Evolutionary conservation across 768 basidiomycete species (phyloP), one percentile per base, ranked within the genome.

Genomic region (Clavaria fumosa): DNA sequence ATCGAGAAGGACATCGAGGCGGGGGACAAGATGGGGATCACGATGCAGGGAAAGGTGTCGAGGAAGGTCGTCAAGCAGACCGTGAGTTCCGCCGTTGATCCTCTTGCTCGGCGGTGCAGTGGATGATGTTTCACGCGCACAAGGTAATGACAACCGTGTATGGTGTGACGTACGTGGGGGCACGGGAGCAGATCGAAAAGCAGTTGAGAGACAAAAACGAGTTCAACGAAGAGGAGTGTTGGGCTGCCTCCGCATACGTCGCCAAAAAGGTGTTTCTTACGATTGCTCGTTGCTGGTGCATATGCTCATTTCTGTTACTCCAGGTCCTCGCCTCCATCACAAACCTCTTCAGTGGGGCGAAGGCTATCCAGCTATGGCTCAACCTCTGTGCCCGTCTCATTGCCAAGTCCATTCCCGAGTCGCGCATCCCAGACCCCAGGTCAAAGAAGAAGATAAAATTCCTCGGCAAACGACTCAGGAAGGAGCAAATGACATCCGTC

Each of bases 131-230:
- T 23, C 34, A 12, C 4, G 32, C 4, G 4, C 7, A 17, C 2
- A 44, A 81, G 78, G 86, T 96, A 45, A 99, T 99, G 95, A 99
- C 93, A 1, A 96, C 93, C 2, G 93, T 97, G 23, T 97, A 97
- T 52, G 93, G 95, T 15, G 91, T 99, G 11, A 99, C 95, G 0
- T 91, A 78, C 58, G 61, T 96, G 38, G 95, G 95, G 23, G 95
- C 95, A 15, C 72, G 88, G 30, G 85, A 86, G 6, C 95, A 97
- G 59, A 95, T 97, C 38, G 83, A 89, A 57, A 80, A 59, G 49
- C 90, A 96, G 60, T 59, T 99, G 26, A 70, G 66, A 47, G 83
- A 84, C 39, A 64, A 78, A 39, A 70, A 72, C 18, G 79, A 82
- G 42, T 64, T 93, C 19, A 66, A 71, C 2, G 56, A 69, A 17